Evolutionary conservation across 352 stramenopile species (phyloP), one percentile per base, ranked within the genome.

Genomic region (Plasmopara viticola): DNA sequence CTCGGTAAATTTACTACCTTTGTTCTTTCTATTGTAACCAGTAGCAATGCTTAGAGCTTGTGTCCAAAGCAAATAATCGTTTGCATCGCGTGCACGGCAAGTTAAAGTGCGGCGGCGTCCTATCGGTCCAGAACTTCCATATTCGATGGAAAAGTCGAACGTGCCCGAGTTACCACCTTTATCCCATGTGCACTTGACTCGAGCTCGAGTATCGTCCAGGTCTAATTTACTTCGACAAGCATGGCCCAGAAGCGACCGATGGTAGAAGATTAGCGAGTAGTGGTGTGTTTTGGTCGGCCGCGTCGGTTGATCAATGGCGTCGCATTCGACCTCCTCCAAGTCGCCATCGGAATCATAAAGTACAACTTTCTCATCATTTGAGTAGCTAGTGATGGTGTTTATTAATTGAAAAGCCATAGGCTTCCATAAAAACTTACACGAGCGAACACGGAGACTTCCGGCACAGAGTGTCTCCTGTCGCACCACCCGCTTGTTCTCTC

Each of bases 351-450:
- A 57, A 28, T 64, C 45, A 28, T 66, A 58, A 14, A 64, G 62
- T 17, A 57, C 45, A 20, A 53, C 48, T 44, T 66, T 56, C 35
- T 70, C 60, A 34, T 58, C 50, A 6, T 44, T 39, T 35, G 59
- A 57, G 12, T 45, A 53, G 12, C 49, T 62, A 5, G 53, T 64
- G 2, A 51, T 71, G 33, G 63, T 68, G 44, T 64, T 54, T 20
- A 68, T 49, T n/a, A 72, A 33, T 37, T 72, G 63, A 14, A 72
- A 42, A 7, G 43, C 59, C 37, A 45, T 59, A 8, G 63, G 55
- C 29, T 72, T 72, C 63, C 63, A 72, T 0, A 72, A 47, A 17
- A 70, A 8, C n/a, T 72, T 72, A 37, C 56, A 72, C n/a, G 54
- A 53, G 18, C 63, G 58, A 14, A 71, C 54, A 30, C 52, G 56